phyloP scores from a whole-genome alignment of 1,284 basidiomycete genomes.

The Cutaneotrichosporon sp. region DNA sequence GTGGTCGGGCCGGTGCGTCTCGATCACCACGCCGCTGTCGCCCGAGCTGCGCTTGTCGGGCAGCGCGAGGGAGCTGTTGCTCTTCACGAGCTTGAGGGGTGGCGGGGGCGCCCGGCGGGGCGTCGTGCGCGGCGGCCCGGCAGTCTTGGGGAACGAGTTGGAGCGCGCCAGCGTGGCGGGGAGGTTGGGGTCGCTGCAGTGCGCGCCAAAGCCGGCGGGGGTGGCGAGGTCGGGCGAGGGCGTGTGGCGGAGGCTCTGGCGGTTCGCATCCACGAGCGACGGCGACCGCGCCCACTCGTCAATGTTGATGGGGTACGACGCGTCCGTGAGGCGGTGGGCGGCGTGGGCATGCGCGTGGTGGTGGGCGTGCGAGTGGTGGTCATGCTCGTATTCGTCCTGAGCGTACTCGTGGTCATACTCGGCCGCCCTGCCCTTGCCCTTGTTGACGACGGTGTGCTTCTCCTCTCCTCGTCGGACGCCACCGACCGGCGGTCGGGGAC shows the following conservation, averaged over 20 bases:
- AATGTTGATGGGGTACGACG: neutral
- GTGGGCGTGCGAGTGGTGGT: no score
- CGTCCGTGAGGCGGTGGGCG: no score
- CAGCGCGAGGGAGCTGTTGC: conserved; percentile 5
- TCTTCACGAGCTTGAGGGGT: neutral
- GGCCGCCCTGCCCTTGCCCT: neutral
- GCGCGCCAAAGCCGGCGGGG: neutral
- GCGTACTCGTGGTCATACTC: neutral
- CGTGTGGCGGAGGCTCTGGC: no score
- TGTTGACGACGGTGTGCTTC: neutral
- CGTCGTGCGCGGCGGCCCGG: neutral
- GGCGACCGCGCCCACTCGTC: neutral
- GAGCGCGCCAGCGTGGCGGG: neutral
- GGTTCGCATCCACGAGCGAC: no score
- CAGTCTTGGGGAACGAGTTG: conserved; percentile 17
- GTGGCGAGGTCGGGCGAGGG: no score
- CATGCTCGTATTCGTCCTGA: no score
- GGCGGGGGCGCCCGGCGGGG: conserved; percentile 1
- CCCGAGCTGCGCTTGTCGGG: neutral
- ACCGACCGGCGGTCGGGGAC: neutral
- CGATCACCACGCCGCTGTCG: neutral
- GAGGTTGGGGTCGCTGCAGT: neutral
- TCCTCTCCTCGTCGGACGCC: neutral
- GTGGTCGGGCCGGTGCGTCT: conserved; percentile 13
- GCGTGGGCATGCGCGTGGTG: no score